Percentiles rank a stretch among this genome's conserved stretches.
Conservation (phyloP, 257 asterid species). For the Lycium barbarum region DNA sequence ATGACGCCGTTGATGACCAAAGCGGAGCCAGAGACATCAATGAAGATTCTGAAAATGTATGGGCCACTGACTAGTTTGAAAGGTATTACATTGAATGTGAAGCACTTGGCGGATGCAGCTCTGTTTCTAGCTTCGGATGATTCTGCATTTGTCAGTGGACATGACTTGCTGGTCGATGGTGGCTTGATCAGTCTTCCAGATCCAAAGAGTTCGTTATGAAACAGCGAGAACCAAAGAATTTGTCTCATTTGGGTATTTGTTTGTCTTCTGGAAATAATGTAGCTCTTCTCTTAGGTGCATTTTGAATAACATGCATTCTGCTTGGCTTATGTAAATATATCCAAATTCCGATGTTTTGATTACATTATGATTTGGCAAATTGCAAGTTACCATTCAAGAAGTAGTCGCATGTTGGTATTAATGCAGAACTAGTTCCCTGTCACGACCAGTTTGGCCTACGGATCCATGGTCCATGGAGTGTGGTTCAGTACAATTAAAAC, state of each 20-base stretch:
- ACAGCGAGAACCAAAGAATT: neutral
- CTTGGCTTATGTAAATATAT: neutral
- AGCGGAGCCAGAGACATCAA: neutral
- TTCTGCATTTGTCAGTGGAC: slow-evolving; percentile 45
- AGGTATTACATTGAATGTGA: slow-evolving; percentile 28
- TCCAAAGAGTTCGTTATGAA: neutral
- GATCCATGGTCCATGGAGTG: neutral
- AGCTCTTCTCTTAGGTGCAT: neutral
- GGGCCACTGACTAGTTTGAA: slow-evolving; percentile 41
- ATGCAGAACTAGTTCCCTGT: neutral
- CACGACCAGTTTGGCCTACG: too few species aligned
- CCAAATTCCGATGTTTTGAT: neutral
- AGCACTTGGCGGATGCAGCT: slow-evolving; percentile 44
- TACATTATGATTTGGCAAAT: neutral
- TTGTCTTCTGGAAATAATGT: neutral
- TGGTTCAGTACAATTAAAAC: neutral
- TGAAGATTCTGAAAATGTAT: slow-evolving; percentile 27
- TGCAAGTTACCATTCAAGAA: neutral
- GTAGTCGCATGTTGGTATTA: neutral
- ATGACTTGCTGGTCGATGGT: slow-evolving; percentile 47
- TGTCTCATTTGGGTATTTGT: neutral
- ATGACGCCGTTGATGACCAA: slow-evolving; percentile 33
- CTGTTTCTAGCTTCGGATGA: slow-evolving; percentile 46
- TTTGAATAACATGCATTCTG: neutral
- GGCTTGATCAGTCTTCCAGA: slow-evolving; percentile 30